Percentiles rank a stretch among this genome's conserved stretches.
Conservation (phyloP, 2,329 filamentous ascomycete genomes). For the Phyllosticta ampelicida region DNA sequence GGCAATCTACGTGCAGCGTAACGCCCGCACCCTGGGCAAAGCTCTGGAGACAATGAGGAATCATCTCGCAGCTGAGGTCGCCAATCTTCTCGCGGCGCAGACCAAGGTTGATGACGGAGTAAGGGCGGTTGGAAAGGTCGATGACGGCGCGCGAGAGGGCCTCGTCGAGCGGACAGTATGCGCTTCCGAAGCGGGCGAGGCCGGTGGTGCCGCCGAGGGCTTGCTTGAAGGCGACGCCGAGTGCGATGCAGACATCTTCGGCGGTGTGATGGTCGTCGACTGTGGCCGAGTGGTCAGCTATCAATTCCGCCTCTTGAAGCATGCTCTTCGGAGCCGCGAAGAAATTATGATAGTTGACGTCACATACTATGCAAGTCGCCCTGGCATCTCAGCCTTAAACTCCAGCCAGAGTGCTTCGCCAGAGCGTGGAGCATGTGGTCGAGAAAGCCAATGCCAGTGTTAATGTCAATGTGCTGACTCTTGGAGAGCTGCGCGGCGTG, state of each 20-base stretch:
- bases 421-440: constrained; percentile 98
- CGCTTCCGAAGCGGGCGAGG: constrained; percentile 80
- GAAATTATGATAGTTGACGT: constrained; percentile 25
- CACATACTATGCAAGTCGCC: constrained; percentile 81
- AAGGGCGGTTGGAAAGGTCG: constrained; percentile 88
- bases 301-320: neutral
- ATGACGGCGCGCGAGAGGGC: constrained; percentile 88
- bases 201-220: constrained; percentile 71
- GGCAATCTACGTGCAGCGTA: constrained; percentile 90
- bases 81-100: constrained; percentile 88
- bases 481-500: constrained; percentile 80
- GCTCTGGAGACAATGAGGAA: constrained; percentile 88
- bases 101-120: constrained; percentile 70
- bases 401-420: constrained; percentile 94
- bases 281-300: constrained; percentile 24
- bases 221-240: constrained; percentile 72
- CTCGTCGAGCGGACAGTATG: constrained; percentile 90
- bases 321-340: neutral
- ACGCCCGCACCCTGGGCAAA: constrained; percentile 84
- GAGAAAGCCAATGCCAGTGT: constrained; percentile 88
- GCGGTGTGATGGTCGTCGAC: constrained; percentile 98
- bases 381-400: constrained; percentile 67
- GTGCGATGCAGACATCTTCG: constrained; percentile 87
- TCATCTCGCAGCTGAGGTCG: constrained; percentile 89
- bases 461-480: constrained; percentile 74